These are phyloP conservation scores for Ciborinia camelliae DNA, from an alignment of 2,329 filamentous ascomycete genomes.

Conservation along the genomic window DNA sequence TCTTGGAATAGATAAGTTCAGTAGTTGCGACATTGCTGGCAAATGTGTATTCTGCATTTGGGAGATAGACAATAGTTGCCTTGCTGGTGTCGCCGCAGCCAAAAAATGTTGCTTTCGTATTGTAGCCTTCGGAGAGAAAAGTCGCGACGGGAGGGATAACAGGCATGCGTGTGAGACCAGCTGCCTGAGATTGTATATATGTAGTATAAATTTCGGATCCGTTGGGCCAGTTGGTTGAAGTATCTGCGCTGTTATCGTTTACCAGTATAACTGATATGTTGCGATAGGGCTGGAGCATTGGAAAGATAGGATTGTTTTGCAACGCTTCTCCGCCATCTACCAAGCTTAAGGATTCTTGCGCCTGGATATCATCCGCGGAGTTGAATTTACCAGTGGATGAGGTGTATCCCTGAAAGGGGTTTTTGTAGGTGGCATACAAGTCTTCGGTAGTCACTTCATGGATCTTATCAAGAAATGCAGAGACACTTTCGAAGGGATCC, in stretches of 20 bases:
- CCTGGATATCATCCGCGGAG: conserved; percentile 36
- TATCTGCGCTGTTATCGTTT: conserved; percentile 46
- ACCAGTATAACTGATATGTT: conserved; percentile 44
- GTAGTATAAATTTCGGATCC: conserved; percentile 42
- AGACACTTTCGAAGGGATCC: conserved; percentile 28
- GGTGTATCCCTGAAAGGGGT: conserved; percentile 55
- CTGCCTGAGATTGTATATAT: conserved; percentile 26
- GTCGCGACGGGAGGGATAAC: conserved; percentile 40
- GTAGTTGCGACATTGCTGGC: conserved; percentile 35
- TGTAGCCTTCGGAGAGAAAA: conserved; percentile 37
- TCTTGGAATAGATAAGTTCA: conserved; percentile 39
- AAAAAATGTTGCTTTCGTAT: conserved; percentile 41
- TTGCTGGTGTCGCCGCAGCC: conserved; percentile 40
- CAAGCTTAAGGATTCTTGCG: conserved; percentile 39
- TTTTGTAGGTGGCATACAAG: conserved; percentile 51
- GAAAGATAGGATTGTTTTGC: conserved; percentile 48
- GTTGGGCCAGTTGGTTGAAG: conserved; percentile 40
- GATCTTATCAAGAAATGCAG: conserved; percentile 35
- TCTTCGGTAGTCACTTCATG: conserved; percentile 36
- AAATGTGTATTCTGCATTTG: conserved; percentile 42
- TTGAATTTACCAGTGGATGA: conserved; percentile 28
- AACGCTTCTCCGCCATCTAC: conserved; percentile 46
- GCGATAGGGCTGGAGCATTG: conserved; percentile 43
- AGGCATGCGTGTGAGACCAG: conserved; percentile 42
- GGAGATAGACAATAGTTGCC: conserved; percentile 38